Percentiles rank a stretch among this genome's conserved stretches.
phyloP scores from a whole-genome alignment of 2,329 filamentous ascomycete species.

The Botrytis pseudocinerea region DNA sequence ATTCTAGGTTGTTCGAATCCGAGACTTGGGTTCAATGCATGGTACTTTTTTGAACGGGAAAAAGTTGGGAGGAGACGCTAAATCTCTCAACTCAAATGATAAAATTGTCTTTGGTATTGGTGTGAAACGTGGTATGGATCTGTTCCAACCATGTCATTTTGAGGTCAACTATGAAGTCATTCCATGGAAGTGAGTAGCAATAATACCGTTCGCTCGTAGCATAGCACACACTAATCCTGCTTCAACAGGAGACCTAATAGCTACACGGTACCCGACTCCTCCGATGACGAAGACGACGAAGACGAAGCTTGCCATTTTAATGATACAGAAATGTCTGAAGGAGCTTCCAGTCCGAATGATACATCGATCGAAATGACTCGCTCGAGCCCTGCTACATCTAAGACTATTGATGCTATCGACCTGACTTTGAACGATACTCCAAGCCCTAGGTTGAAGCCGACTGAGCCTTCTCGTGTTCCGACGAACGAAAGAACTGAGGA shows the following conservation, averaged over 20 bases:
- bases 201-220: too few species aligned
- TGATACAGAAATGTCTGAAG: slow-evolving; percentile 33
- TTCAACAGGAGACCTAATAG: slow-evolving; percentile 34
- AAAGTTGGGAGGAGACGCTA: slow-evolving; percentile 42
- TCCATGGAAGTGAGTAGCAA: slow-evolving; percentile 35
- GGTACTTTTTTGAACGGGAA: slow-evolving; percentile 57
- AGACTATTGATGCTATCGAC: slow-evolving; percentile 35
- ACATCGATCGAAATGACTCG: slow-evolving; percentile 32
- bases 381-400: slow-evolving; percentile 28
- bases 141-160: slow-evolving; percentile 40
- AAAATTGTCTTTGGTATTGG: slow-evolving; percentile 50
- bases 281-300: slow-evolving; percentile 38
- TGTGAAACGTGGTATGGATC: slow-evolving; percentile 50
- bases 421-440: slow-evolving; percentile 39
- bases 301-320: slow-evolving; percentile 37
- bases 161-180: slow-evolving; percentile 32
- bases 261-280: slow-evolving; percentile 37
- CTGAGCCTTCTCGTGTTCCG: neutral
- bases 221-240: neutral
- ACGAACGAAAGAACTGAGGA: neutral
- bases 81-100: slow-evolving; percentile 42
- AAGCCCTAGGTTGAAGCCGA: neutral
- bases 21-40: slow-evolving; percentile 61
- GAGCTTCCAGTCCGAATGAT: slow-evolving; percentile 35
- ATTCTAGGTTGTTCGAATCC: slow-evolving; percentile 48